A percentile compares a stretch with the other conserved stretches of the same genome.
Conservation (phyloP, 2,329 filamentous ascomycete genomes). For the Stagonosporopsis cucurbitacearum region DNA sequence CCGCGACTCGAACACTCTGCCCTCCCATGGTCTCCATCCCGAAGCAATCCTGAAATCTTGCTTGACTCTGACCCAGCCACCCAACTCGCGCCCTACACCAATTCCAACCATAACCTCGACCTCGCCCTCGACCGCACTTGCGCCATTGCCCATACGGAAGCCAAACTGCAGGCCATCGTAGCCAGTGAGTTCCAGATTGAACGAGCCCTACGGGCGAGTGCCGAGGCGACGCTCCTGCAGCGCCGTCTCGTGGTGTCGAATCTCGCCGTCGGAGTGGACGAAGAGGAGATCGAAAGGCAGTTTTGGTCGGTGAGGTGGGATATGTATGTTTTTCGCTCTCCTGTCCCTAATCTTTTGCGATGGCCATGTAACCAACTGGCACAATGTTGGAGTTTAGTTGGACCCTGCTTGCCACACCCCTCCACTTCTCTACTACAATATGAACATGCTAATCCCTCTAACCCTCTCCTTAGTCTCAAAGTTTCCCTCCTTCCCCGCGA, state of each 20-base stretch:
- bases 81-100: neutral
- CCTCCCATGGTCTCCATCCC: slow-evolving; percentile 17
- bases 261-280: slow-evolving; percentile 33
- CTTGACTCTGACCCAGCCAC: slow-evolving; percentile 19
- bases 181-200: slow-evolving; percentile 21
- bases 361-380: neutral
- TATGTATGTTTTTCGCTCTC: slow-evolving; percentile 25
- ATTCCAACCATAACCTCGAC: neutral
- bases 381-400: neutral
- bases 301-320: slow-evolving; percentile 24
- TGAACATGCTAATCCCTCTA: too few species aligned
- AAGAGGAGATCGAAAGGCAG: slow-evolving; percentile 21
- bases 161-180: slow-evolving; percentile 16
- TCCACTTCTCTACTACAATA: too few species aligned
- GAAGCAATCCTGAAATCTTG: slow-evolving; percentile 22
- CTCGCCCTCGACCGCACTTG: slow-evolving; percentile 12
- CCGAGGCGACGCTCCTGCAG: slow-evolving; percentile 19
- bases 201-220: slow-evolving; percentile 4
- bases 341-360: neutral
- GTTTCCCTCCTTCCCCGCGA: slow-evolving; percentile 29
- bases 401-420: too few species aligned
- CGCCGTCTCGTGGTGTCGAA: slow-evolving; percentile 34
- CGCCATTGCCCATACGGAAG: slow-evolving; percentile 18
- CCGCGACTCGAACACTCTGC: slow-evolving; percentile 22
- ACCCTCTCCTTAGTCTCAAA: slow-evolving; percentile 20